Evolutionary conservation across 352 stramenopile species (phyloP), one percentile per base, ranked within the genome.

Genomic region (Bremia lactucae): DNA sequence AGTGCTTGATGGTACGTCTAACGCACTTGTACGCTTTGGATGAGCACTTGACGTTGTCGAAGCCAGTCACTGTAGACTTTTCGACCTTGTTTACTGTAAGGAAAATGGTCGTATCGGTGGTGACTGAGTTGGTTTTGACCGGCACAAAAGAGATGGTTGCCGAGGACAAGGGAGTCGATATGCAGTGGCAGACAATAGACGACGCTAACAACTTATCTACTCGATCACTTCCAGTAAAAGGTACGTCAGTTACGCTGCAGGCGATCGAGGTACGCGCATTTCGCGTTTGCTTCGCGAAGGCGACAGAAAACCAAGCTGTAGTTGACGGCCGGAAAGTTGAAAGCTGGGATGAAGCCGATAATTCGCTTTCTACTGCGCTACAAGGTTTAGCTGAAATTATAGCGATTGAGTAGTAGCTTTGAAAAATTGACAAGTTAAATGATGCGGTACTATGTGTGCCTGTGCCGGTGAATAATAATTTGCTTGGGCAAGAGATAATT

Each of bases 221-320:
- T 28, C 48, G 23, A 14, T 67, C 72, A 19, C 46, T 80, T 28
- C 56, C 70, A 29, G 56, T 86, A 4, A 56, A 68, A 31, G 67
- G 70, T 4, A 81, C 65, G 29, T 64, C 55, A 31, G 65, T 95
- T 35, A 65, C 68, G 36, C 52, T 98, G 6, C 63, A 87, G 34
- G 65, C 92, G 14, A 94, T 97, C 61, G 89, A 97, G 42, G 93
- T 98, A 36, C 78, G 86, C 43, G 95, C 87, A 0, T 98, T 97
- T 65, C 70, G 78, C 36, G 45, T 92, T 33, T 76, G 63, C 44
- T 85, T 87, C 40, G 33, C 35, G 3, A 65, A 65, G 40, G 29
- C 21, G 19, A 2, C 9, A 29, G 29, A 14, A 16, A 14, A 31
- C 6, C 1, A 9, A 33, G 26, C 4, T 20, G 19, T n/a, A 24